Evolutionary conservation across 2,329 filamentous ascomycete species (phyloP), one percentile per base, ranked within the genome.

Genomic region (Penicillium sp.): DNA sequence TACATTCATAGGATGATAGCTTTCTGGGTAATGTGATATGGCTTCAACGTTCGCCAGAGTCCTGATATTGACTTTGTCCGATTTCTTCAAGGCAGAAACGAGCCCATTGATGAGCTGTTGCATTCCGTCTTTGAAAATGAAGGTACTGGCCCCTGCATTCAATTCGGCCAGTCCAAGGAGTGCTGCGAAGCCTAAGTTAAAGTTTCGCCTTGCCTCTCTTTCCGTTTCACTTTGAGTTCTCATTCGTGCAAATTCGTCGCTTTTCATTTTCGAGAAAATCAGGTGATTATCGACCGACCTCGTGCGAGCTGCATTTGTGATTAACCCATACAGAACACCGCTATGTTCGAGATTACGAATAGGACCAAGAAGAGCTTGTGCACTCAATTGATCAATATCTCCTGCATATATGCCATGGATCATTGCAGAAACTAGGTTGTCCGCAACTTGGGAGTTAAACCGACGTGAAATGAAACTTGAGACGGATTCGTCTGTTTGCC

Each of bases 331-430:
- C 46, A 68, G 45, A 13, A 59, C 49, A 4, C 62, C 59, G 20
- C 40, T 49, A 13, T 49, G 53, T 54, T 86, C 82, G 49, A 80
- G 72, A n/a, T 79, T 57, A 65, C 78, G 78, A 0, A 76, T 50
- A 21, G 71, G 60, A 8, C 86, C 74, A 32, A 87, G 67, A 33
- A 89, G 76, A 44, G 84, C 85, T 61, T 84, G 84, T 41, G 84
- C 84, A 70, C 91, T 96, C 44, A 97, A 77, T 66, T 87, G 81
- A 68, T 89, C 85, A 41, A 96, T 84, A 71, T 97, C 89, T 4
- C 94, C 94, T 18, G 92, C 94, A 70, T 95, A 96, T 52, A 97
- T 91, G 34, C 94, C 94, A 71, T 97, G 94, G 46, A 91, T 72
- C 2, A 85, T 67, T 1, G 87, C 91, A 4, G 91, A 96, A 6